Evolutionary conservation across 176 grass and related monocot species (phyloP).

Genomic region (Phyllostachys edulis): DNA sequence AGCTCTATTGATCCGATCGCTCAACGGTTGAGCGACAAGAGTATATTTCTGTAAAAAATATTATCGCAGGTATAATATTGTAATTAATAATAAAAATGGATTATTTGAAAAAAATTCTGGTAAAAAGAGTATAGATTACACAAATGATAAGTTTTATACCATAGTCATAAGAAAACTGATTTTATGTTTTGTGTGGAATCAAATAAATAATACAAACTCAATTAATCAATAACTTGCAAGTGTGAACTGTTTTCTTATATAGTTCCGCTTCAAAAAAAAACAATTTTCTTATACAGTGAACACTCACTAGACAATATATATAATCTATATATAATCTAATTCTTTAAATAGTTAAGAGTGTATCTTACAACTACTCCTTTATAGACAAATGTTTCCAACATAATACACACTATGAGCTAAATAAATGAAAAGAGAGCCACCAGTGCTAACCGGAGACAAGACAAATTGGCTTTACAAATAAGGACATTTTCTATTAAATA

Average conservation of each 20-base stretch:
- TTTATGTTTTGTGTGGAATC: not conserved
- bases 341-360: not conserved
- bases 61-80: no score
- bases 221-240: not conserved
- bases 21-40: no score
- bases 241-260: not conserved
- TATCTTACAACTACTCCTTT: not conserved
- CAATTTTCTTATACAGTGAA: not conserved
- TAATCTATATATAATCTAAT: not conserved
- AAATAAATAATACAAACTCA: not conserved
- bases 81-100: no score
- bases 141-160: not conserved
- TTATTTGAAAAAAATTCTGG: no score
- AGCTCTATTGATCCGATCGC: no score
- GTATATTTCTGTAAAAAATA: no score
- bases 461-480: slow-evolving; percentile 9
- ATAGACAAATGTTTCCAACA: not conserved
- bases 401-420: not conserved
- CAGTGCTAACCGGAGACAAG: not conserved
- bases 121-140: not conserved
- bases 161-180: not conserved
- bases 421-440: no score
- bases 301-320: not conserved
- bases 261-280: not conserved
- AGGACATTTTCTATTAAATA: not conserved